Evolutionary conservation across 495 filamentous ascomycete species (phyloP).

Genomic region (Letharia columbiana): DNA sequence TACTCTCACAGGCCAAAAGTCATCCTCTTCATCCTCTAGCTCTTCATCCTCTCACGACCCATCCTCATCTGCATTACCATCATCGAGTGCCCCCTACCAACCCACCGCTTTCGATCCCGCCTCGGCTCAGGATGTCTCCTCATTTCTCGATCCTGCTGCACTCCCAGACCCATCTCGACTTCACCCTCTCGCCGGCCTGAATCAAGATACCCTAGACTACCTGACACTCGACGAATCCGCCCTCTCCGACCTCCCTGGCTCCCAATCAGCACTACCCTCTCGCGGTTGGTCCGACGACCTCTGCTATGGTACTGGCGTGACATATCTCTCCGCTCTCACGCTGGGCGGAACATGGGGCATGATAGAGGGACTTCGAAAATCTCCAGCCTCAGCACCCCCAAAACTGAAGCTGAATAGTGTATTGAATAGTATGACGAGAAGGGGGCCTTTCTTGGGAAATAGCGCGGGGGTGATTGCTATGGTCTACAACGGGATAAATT

Average conservation of each 20-base stretch:
- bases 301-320: conserved; percentile 92
- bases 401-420: conserved; percentile 88
- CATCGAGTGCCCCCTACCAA: conserved; percentile 42
- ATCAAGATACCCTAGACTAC: conserved; percentile 88
- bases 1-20: conserved; percentile 74
- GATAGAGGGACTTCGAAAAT: conserved; percentile 73
- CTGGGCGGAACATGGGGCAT: conserved; percentile 87
- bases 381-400: conserved; percentile 63
- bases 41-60: conserved; percentile 19
- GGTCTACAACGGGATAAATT: conserved; percentile 91
- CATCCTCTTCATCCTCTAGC: conserved; percentile 36
- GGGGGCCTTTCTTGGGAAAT: conserved; percentile 96
- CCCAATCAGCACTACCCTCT: conserved; percentile 77
- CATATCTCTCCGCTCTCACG: conserved; percentile 79
- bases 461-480: conserved; percentile 89
- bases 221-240: conserved; percentile 85
- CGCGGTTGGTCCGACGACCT: conserved; percentile 97
- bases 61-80: conserved; percentile 25
- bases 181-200: conserved; percentile 89
- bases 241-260: conserved; percentile 80
- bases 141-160: conserved; percentile 62
- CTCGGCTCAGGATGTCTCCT: conserved; percentile 66
- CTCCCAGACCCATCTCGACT: conserved; percentile 77
- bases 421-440: conserved; percentile 81
- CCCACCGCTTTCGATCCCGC: conserved; percentile 57